These are phyloP conservation scores for Pulveroboletus sp. DNA, from an alignment of 1,284 basidiomycete species.

Conservation along the genomic window DNA sequence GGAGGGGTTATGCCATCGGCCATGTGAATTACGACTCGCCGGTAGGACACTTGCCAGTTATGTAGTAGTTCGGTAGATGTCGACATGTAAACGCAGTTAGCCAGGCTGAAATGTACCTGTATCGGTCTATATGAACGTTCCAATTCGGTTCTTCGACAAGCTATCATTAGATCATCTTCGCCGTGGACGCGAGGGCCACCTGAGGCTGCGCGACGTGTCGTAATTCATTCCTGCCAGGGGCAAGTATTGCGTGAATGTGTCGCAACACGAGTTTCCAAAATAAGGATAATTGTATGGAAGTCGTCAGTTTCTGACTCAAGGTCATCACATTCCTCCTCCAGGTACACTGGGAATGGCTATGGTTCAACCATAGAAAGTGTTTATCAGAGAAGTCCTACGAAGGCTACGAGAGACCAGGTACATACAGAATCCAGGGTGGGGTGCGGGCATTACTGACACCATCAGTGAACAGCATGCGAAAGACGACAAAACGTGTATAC, in stretches of 20 bases:
- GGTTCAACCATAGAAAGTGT: not conserved
- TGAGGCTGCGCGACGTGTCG: not conserved
- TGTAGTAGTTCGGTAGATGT: too few relatives aligned
- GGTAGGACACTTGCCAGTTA: too few relatives aligned
- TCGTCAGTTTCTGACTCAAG: too few relatives aligned
- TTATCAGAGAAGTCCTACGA: constrained; percentile 1
- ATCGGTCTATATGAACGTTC: not conserved
- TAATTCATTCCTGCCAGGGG: not conserved
- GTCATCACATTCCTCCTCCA: constrained; percentile 62
- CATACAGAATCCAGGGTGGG: constrained; percentile 52
- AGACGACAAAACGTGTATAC: not conserved
- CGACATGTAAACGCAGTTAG: not conserved
- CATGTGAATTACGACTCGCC: too few relatives aligned
- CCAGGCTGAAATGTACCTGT: not conserved
- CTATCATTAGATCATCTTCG: too few relatives aligned
- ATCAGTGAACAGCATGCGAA: not conserved
- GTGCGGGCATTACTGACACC: constrained; percentile 44
- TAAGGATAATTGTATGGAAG: too few relatives aligned
- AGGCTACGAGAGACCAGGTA: not conserved
- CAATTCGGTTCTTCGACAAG: too few relatives aligned
- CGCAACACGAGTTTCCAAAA: too few relatives aligned
- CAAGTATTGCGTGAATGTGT: too few relatives aligned
- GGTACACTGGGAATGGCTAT: constrained; percentile 55
- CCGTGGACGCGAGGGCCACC: not conserved
- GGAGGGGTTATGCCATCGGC: too few relatives aligned